Base-by-base conservation (phyloP, 192 early-diverging fungal species). In the Gryganskiella cystojenkinii region DNA sequence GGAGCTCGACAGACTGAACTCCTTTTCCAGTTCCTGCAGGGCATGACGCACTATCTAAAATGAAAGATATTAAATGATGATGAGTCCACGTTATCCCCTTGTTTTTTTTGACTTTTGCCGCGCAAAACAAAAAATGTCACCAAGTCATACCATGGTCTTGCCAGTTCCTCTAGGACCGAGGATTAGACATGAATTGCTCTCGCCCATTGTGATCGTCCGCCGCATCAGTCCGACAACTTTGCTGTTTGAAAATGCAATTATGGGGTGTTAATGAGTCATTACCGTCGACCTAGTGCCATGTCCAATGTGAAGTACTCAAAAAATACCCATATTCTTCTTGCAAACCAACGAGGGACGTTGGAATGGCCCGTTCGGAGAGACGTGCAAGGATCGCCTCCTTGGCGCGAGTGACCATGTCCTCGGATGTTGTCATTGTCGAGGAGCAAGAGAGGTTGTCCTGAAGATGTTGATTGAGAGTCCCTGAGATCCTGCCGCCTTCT, bases 181-280 rank as follows among this genome's bases (percentile, higher is more conserved):
- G 8, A 99, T 63, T 27, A 99, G 74, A 30, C 92, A 91, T 0
- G 95, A 93, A 70, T 96, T 99, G 53, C 94, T 92, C 65, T 99
- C 95, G 2, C 91, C 91, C 20, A 75, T 62, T 4, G 74, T 66
- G 5, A 94, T 81, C 8, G 92, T 90, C 30, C 85, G 85, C 25
- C 85, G 81, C 47, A 93, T 66, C 1, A 94, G 58, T 22, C 85
- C 79, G n/a, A 80, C 65, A 15, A 93, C 61, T 67, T 85, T 81
- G 35, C 84, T 88, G 67, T 10, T 19, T 50, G 20, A n/a, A 43
- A 44, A 83, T 14, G 9, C 42, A 17, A 34, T 24, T 45, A 25
- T 64, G 5, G 8, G 22, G 25, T 46, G 56, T 28, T 22, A 5
- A 78, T 9, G 46, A 24, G 8, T 81, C 46, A 31, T 81, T 22